phyloP scores from a whole-genome alignment of 2,329 filamentous ascomycete species.

The Byssoonygena ceratinophila region DNA sequence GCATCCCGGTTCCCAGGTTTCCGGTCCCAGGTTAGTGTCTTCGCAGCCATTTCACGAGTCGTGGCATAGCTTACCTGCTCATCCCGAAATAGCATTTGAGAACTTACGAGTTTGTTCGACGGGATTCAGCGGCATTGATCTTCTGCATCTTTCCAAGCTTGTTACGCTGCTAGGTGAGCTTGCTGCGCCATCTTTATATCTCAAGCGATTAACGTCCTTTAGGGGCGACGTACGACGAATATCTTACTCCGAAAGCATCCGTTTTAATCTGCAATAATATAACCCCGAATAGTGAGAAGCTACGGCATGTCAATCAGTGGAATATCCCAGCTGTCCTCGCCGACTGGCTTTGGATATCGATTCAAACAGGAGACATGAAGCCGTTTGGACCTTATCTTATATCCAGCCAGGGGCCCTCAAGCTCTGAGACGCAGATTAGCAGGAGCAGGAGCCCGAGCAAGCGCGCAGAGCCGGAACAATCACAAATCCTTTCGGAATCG shows the following conservation, averaged over 20 bases:
- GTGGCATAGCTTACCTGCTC: background rate
- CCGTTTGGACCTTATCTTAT: conserved; percentile 40
- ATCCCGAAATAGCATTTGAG: conserved; percentile 46
- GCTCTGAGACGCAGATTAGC: conserved; percentile 19
- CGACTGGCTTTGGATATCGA: conserved; percentile 77
- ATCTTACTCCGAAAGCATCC: conserved; percentile 59
- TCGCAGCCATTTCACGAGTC: conserved; percentile 2
- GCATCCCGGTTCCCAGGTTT: conserved; percentile 62
- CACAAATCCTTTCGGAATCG: background rate
- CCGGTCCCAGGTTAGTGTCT: conserved; percentile 46
- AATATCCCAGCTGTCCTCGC: conserved; percentile 68
- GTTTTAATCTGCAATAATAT: conserved; percentile 61
- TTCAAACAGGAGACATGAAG: conserved; percentile 44
- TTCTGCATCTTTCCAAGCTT: conserved; percentile 71
- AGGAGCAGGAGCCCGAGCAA: background rate
- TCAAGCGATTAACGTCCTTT: conserved; percentile 18
- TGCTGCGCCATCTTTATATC: background rate
- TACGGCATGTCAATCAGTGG: conserved; percentile 63
- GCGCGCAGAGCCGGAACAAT: background rate
- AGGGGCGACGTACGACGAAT: conserved; percentile 70
- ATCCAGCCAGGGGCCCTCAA: conserved; percentile 17
- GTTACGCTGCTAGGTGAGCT: conserved; percentile 57
- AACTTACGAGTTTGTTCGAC: conserved; percentile 67
- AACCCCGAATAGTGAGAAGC: conserved; percentile 53
- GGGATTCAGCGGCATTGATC: conserved; percentile 71